A percentile compares a stretch with the other conserved stretches of the same genome.
Evolutionary conservation across 176 grass and related monocot genomes (phyloP).

Genomic region (Zea luxurians): DNA sequence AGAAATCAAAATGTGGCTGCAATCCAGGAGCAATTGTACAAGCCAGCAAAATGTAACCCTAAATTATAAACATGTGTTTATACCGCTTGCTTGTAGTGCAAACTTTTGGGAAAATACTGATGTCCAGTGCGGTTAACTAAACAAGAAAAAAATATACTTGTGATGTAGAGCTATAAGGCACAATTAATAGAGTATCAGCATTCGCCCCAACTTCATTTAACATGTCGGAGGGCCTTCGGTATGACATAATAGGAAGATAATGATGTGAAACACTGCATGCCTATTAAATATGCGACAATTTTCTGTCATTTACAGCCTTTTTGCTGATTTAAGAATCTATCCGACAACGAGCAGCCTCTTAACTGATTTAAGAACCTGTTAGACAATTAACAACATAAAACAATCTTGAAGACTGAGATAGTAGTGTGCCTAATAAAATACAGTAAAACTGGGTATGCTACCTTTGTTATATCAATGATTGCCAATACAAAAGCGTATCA

Average conservation of each 20-base stretch:
- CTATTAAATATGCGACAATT: constrained; percentile 28
- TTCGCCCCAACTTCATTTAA: neutral
- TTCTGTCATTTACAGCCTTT: neutral
- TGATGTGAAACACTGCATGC: neutral
- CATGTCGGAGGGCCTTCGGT: neutral
- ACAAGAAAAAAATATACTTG: neutral
- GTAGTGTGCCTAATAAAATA: constrained; percentile 1
- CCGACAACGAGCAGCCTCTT: neutral
- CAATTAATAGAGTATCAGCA: neutral
- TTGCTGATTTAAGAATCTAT: neutral
- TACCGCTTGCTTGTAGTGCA: constrained; percentile 11
- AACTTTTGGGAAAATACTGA: neutral
- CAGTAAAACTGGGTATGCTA: neutral
- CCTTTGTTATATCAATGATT: constrained; percentile 1
- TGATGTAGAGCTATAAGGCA: neutral
- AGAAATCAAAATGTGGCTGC: neutral
- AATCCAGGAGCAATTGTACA: neutral
- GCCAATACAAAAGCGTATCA: neutral
- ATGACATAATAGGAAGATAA: neutral
- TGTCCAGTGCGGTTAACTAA: neutral
- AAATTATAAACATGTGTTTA: constrained; percentile 14
- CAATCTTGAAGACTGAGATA: neutral
- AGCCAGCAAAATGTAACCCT: neutral
- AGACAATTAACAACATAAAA: constrained; percentile 7
- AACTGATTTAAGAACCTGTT: constrained; percentile 19